Evolutionary conservation across 352 stramenopile species (phyloP).

Genomic region (Poterioochromonas sp.): DNA sequence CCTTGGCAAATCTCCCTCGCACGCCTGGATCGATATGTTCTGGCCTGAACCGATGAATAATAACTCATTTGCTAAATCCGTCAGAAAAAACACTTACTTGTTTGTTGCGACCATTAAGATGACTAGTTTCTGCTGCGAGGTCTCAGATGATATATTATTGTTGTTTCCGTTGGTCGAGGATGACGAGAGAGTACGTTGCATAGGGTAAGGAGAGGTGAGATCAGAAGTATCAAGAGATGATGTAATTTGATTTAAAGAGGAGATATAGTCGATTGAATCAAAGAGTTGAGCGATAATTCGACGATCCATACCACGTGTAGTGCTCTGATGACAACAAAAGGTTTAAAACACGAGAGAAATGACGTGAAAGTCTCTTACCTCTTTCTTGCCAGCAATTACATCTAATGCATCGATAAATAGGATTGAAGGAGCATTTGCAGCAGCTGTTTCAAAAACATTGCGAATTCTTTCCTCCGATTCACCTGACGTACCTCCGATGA

Average conservation of each 20-base stretch:
- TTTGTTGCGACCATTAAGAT: constrained; percentile 66
- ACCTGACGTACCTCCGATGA: constrained; percentile 16
- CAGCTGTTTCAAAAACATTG: constrained; percentile 44
- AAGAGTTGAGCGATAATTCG: constrained; percentile 82
- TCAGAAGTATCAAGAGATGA: no score
- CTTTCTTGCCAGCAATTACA: constrained; percentile 39
- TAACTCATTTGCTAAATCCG: background rate
- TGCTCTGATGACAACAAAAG: constrained; percentile 73
- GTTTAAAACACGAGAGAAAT: constrained; percentile 61
- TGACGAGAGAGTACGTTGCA: no score
- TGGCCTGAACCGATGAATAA: constrained; percentile 45
- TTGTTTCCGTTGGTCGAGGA: no score
- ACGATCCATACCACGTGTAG: constrained; percentile 80
- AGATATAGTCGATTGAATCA: constrained; percentile 53
- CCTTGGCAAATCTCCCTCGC: constrained; percentile 91
- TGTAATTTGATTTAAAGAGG: no score
- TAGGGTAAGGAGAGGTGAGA: no score
- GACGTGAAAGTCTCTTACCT: background rate
- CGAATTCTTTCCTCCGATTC: constrained; percentile 34
- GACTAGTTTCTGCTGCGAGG: constrained; percentile 55
- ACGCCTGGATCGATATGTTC: constrained; percentile 92
- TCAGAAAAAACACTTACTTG: constrained; percentile 9
- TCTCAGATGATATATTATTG: constrained; percentile 22
- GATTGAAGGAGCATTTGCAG: constrained; percentile 41
- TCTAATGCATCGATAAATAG: constrained; percentile 50